These are phyloP conservation scores for Penicillium sp. DNA, from an alignment of 2,329 filamentous ascomycete species.

Conservation along the genomic window DNA sequence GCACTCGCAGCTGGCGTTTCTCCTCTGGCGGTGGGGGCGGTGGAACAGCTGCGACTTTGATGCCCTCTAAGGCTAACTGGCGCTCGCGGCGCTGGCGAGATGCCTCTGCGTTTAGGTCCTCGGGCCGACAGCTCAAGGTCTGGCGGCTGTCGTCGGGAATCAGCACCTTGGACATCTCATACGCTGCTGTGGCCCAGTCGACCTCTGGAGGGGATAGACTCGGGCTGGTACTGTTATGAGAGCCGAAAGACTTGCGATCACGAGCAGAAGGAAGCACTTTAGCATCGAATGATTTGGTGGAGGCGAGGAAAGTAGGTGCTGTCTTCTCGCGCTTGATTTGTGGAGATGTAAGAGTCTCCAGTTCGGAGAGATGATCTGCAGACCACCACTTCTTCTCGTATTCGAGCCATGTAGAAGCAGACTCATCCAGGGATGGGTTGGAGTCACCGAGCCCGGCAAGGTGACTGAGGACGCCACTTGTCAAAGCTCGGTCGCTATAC, in stretches of 20 bases:
- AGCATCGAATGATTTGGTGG: conserved; percentile 83
- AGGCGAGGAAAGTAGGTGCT: conserved; percentile 75
- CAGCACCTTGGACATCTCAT: conserved; percentile 79
- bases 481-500: conserved; percentile 89
- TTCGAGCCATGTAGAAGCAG: conserved; percentile 21
- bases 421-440: conserved; percentile 50
- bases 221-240: conserved; percentile 49
- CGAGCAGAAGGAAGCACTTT: conserved; percentile 72
- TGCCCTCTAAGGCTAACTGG: conserved; percentile 54
- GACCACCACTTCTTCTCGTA: conserved; percentile 77
- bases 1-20: conserved; percentile 69
- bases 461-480: conserved; percentile 87
- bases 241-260: conserved; percentile 44
- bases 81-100: conserved; percentile 65
- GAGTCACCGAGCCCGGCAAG: conserved; percentile 67
- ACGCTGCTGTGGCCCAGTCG: conserved; percentile 79
- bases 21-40: conserved; percentile 39
- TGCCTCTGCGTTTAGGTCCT: conserved; percentile 75
- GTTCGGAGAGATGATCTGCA: conserved; percentile 62
- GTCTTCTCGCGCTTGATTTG: conserved; percentile 56
- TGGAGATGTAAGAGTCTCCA: conserved; percentile 63
- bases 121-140: conserved; percentile 72
- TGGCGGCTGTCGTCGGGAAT: conserved; percentile 72
- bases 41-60: conserved; percentile 31
- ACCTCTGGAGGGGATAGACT: conserved; percentile 74